phyloP scores from a whole-genome alignment of 2,329 filamentous ascomycete species.

The Ilyonectria robusta region DNA sequence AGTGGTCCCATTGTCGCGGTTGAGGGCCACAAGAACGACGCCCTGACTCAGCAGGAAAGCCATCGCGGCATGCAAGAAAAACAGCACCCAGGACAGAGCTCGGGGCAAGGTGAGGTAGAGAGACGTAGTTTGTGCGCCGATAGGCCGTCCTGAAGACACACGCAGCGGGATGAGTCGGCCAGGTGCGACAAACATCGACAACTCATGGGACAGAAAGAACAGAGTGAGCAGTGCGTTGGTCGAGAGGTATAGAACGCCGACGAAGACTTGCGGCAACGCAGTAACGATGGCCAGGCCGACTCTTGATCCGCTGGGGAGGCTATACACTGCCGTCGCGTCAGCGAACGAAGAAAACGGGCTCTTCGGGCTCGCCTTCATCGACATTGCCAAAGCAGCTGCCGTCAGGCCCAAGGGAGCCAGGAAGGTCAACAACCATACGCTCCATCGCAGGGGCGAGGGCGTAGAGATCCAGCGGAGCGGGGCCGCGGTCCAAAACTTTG shows the following conservation, averaged over 20 bases:
- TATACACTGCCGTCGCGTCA: constrained; percentile 54
- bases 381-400: constrained; percentile 56
- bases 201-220: constrained; percentile 66
- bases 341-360: constrained; percentile 57
- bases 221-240: constrained; percentile 63
- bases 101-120: constrained; percentile 66
- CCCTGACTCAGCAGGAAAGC: constrained; percentile 63
- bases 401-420: constrained; percentile 54
- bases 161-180: constrained; percentile 54
- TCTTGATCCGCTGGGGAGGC: constrained; percentile 45
- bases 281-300: constrained; percentile 56
- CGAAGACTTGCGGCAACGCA: constrained; percentile 63
- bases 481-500: constrained; percentile 59
- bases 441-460: constrained; percentile 60
- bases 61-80: constrained; percentile 59
- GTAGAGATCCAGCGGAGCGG: constrained; percentile 62
- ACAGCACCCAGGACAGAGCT: constrained; percentile 60
- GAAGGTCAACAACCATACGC: constrained; percentile 58
- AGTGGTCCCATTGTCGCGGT: constrained; percentile 42
- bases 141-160: constrained; percentile 60
- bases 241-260: constrained; percentile 63
- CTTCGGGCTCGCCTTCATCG: constrained; percentile 49
- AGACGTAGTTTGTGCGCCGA: constrained; percentile 62
- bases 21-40: constrained; percentile 54
- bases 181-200: constrained; percentile 58